These are phyloP conservation scores for Hansenula anomala DNA, from an alignment of 1,139 yeast species.

Conservation along the genomic window DNA sequence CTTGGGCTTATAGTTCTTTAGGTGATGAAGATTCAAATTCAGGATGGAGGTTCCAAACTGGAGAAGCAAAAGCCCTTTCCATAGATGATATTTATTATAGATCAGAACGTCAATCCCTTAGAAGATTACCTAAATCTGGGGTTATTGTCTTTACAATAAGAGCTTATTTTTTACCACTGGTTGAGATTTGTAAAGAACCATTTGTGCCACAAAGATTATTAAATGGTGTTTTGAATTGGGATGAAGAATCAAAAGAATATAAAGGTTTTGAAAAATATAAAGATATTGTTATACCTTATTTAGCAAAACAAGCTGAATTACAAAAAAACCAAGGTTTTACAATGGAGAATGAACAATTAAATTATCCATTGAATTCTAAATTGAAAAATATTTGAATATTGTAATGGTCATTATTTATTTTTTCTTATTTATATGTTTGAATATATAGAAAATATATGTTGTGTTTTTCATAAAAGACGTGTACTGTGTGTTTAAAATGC, in stretches of 20 bases:
- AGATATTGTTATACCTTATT: conserved; percentile 46
- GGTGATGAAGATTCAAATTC: conserved; percentile 43
- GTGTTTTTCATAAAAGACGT: background rate
- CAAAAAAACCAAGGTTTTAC: background rate
- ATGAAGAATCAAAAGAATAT: conserved; percentile 47
- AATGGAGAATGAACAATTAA: background rate
- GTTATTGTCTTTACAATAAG: conserved; percentile 53
- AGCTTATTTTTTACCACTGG: conserved; percentile 51
- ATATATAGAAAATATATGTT: too few species aligned
- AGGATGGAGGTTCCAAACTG: conserved; percentile 41
- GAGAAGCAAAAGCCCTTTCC: conserved; percentile 37
- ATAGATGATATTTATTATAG: conserved; percentile 46
- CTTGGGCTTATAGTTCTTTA: conserved; percentile 51
- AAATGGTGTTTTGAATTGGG: conserved; percentile 52
- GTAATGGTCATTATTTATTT: too few species aligned
- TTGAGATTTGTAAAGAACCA: conserved; percentile 48
- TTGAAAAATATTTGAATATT: too few species aligned
- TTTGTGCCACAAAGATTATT: conserved; percentile 49
- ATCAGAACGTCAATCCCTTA: conserved; percentile 57
- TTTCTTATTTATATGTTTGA: background rate
- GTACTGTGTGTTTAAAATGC: too few species aligned
- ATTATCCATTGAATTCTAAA: background rate
- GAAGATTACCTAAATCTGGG: conserved; percentile 56
- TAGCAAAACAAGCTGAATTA: conserved; percentile 42
- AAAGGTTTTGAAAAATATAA: conserved; percentile 49